Evolutionary conservation across 2,329 filamentous ascomycete genomes (phyloP), one percentile per base, ranked within the genome.

Genomic region (Fusarium nodosum): DNA sequence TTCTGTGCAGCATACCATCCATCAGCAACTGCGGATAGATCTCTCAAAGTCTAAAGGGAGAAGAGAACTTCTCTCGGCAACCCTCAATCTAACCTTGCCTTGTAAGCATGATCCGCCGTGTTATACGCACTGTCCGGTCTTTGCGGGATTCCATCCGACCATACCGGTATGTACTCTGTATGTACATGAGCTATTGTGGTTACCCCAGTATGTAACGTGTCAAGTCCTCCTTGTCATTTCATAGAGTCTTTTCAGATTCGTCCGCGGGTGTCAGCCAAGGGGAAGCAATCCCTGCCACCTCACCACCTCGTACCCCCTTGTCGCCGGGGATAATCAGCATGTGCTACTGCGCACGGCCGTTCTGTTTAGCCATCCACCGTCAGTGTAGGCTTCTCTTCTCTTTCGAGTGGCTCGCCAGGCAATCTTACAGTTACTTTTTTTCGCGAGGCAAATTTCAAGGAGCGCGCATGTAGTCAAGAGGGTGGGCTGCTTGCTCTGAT

Each of bases 141-240:
- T 26, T 54, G 56, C 47, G 53, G 34, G 42, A 28, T 55, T 22
- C 47, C 38, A 31, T 36, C 60, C 36, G 42, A 47, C 39, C 31
- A 22, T 47, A 57, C 39, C 33, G 42, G 30, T 45, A 51, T 26
- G 45, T 42, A 42, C 18, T 34, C 16, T 33, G 28, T 45, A 51
- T 26, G 52, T 42, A 20, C 36, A 36, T 36, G 36, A 22, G 20
- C 36, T 22, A 15, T 48, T 50, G 33, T 45, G 45, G 57, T 50
- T 60, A 68, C 66, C 66, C 66, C 66, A 64, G 66, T 31, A 64
- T 57, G 66, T 69, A 60, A 62, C 66, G 59, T 67, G 66, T 69
- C 67, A 63, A 47, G 67, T 64, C 62, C 67, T 56, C 58, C 66
- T 64, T 58, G 58, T 64, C 67, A 70, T 45, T 63, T 68, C 39